Evolutionary conservation across 495 filamentous ascomycete species (phyloP).

Genomic region (Penicillium tannophilum): DNA sequence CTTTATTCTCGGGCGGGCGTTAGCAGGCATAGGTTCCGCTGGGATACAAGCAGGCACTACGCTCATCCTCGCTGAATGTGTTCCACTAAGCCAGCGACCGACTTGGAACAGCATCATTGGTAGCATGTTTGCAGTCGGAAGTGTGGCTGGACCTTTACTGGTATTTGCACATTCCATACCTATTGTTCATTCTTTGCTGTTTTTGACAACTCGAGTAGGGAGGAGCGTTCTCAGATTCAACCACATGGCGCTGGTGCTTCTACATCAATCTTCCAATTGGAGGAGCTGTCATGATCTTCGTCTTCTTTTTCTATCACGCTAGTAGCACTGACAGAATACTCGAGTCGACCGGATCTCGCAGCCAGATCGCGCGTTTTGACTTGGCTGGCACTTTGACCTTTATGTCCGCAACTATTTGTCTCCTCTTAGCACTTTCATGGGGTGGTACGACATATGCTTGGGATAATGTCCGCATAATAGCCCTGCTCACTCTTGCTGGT

Average conservation of each 20-base stretch:
- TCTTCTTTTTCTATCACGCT: slow-evolving; percentile 1
- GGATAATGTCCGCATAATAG: slow-evolving; percentile 7
- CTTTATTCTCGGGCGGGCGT: slow-evolving; percentile 45
- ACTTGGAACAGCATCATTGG: slow-evolving; percentile 10
- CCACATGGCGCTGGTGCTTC: slow-evolving; percentile 13
- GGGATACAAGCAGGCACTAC: slow-evolving; percentile 18
- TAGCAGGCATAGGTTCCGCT: slow-evolving; percentile 23
- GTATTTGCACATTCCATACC: background rate
- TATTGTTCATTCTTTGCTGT: background rate
- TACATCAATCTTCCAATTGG: slow-evolving; percentile 11
- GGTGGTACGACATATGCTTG: slow-evolving; percentile 9
- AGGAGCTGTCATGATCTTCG: slow-evolving; percentile 5
- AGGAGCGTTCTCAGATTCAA: slow-evolving; percentile 7
- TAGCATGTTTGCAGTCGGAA: slow-evolving; percentile 13
- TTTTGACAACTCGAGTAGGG: slow-evolving; percentile 5
- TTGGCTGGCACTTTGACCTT: slow-evolving; percentile 2
- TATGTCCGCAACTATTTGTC: slow-evolving; percentile 5
- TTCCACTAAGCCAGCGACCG: slow-evolving; percentile 3
- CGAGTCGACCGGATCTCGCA: background rate
- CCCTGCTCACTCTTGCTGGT: background rate
- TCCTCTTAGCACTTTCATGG: slow-evolving; percentile 10
- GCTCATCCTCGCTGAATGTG: slow-evolving; percentile 5
- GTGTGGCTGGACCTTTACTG: slow-evolving; percentile 10
- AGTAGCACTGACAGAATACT: background rate
- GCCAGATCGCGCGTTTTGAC: slow-evolving; percentile 6